These are phyloP conservation scores for Atractiella rhizophila DNA, from an alignment of 768 basidiomycete genomes.

Conservation along the genomic window DNA sequence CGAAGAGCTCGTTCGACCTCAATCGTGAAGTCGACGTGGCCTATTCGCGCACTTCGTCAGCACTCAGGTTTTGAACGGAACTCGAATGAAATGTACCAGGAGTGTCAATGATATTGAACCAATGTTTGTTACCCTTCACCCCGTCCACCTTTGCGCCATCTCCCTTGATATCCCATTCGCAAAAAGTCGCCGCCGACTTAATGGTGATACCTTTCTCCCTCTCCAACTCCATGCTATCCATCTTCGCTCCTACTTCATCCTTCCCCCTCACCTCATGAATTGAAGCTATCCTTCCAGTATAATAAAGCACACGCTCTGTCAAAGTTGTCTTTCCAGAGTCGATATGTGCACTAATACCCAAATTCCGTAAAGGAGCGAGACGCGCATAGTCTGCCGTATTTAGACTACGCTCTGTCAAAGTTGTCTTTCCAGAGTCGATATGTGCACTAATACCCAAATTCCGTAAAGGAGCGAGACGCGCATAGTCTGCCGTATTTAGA, in stretches of 20 bases:
- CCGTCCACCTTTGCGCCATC: slow-evolving; percentile 17
- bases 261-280: slow-evolving; percentile 95
- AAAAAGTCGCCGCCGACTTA: slow-evolving; percentile 93
- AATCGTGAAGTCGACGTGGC: slow-evolving; percentile 98
- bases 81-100: slow-evolving; percentile 34
- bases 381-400: too few relatives aligned
- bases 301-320: slow-evolving; percentile 83
- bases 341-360: too few relatives aligned
- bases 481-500: too few relatives aligned
- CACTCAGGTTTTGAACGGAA: not conserved
- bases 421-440: slow-evolving; percentile 99
- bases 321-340: slow-evolving; percentile 97
- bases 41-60: slow-evolving; percentile 22
- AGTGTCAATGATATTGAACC: slow-evolving; percentile 97
- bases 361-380: too few relatives aligned
- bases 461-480: too few relatives aligned
- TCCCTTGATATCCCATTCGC: slow-evolving; percentile 48
- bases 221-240: slow-evolving; percentile 99
- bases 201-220: slow-evolving; percentile 98
- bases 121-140: slow-evolving; percentile 51
- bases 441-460: too few relatives aligned
- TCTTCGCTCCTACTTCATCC: slow-evolving; percentile 92
- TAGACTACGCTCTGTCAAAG: slow-evolving; percentile 78
- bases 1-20: slow-evolving; percentile 92
- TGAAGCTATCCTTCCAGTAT: slow-evolving; percentile 79